phyloP scores from a whole-genome alignment of 768 basidiomycete species.

The Pisolithus microcarpus region DNA sequence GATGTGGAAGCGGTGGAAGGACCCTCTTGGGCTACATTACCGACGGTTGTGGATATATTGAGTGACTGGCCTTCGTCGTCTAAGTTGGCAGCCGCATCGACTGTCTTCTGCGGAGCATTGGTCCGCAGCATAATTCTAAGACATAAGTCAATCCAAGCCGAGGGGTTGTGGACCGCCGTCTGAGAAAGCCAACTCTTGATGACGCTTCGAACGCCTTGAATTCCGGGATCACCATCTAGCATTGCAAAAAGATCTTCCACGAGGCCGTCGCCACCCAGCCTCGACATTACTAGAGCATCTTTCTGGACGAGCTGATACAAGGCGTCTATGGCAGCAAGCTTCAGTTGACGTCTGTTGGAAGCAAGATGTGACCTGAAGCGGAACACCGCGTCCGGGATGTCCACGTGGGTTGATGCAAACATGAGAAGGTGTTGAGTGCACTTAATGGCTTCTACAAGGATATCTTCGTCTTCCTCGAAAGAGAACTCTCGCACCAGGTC shows the following conservation, averaged over 20 bases:
- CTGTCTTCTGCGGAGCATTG: conserved; percentile 72
- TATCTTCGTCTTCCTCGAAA: conserved; percentile 78
- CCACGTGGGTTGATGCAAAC: conserved; percentile 82
- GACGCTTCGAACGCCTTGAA: conserved; percentile 89
- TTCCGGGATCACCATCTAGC: conserved; percentile 89
- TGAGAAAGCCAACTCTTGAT: conserved; percentile 93
- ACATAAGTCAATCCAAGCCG: conserved; percentile 97
- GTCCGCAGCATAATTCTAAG: conserved; percentile 96
- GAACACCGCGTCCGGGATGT: conserved; percentile 72
- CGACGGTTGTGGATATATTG: conserved; percentile 44
- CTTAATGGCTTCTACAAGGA: conserved; percentile 89
- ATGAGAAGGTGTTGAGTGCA: conserved; percentile 96
- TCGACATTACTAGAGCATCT: conserved; percentile 87
- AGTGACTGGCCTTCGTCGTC: conserved; percentile 96
- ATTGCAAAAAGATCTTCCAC: conserved; percentile 94
- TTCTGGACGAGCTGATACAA: conserved; percentile 96
- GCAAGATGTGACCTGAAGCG: conserved; percentile 74
- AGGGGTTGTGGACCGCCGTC: conserved; percentile 87
- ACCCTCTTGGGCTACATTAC: conserved; percentile 24
- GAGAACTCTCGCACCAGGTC: conserved; percentile 83
- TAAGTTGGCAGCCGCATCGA: conserved; percentile 49
- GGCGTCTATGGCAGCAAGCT: conserved; percentile 91
- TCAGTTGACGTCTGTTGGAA: conserved; percentile 77
- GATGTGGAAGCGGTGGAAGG: conserved; percentile 49
- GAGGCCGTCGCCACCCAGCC: conserved; percentile 85